Evolutionary conservation across 2,329 filamentous ascomycete species (phyloP).

Genomic region (Trichophaea hybrida): DNA sequence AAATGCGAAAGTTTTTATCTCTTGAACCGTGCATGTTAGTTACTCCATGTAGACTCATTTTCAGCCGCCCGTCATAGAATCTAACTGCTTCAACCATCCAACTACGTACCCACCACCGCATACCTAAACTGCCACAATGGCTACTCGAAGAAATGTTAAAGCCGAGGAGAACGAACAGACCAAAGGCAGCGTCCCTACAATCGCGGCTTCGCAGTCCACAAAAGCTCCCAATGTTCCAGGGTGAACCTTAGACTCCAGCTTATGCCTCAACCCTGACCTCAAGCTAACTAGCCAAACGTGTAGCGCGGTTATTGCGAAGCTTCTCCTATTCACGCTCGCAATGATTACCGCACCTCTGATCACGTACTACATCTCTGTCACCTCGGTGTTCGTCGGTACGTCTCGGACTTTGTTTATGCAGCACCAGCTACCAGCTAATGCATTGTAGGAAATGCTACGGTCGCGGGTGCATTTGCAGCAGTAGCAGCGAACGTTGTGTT

Average conservation of each 20-base stretch:
- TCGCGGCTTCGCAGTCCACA: neutral
- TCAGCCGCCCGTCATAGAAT: neutral
- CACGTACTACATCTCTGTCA: constrained; percentile 71
- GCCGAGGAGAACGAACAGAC: constrained; percentile 44
- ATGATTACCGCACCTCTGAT: constrained; percentile 82
- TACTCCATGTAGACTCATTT: neutral
- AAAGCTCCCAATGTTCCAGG: neutral
- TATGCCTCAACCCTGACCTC: neutral
- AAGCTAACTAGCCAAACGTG: neutral
- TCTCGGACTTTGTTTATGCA: neutral
- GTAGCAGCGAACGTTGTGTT: constrained; percentile 84
- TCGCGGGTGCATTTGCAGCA: constrained; percentile 70
- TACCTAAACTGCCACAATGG: constrained; percentile 39
- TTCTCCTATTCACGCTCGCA: constrained; percentile 76
- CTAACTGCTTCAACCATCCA: neutral
- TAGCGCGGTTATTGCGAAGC: constrained; percentile 75
- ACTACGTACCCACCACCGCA: constrained; percentile 9
- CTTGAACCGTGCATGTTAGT: neutral
- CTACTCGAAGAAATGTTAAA: constrained; percentile 51
- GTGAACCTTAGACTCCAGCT: constrained; percentile 1
- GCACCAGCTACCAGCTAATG: neutral
- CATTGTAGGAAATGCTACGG: constrained; percentile 65
- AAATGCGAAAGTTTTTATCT: too few species aligned
- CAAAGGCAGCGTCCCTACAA: neutral
- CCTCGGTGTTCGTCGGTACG: constrained; percentile 56